Percentiles rank a stretch among this genome's conserved stretches.
Evolutionary conservation across 768 basidiomycete species (phyloP).

Genomic region (Thelephora aurantiotincta): DNA sequence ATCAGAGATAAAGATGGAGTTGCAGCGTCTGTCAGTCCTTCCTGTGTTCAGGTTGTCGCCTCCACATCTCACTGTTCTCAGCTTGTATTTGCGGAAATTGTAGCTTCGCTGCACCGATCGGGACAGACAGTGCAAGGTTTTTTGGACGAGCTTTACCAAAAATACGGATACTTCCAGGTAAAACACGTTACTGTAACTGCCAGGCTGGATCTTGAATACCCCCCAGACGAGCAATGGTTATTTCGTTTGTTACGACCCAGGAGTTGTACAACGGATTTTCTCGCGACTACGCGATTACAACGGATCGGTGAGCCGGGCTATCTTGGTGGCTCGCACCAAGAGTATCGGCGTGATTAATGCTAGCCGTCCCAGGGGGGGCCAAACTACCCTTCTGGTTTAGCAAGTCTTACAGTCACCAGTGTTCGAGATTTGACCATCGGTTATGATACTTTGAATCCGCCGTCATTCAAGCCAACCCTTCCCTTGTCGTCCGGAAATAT

Average conservation of each 20-base stretch:
- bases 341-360: constrained; percentile 1
- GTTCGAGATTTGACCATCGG: constrained; percentile 67
- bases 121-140: constrained; percentile 42
- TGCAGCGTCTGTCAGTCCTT: constrained; percentile 47
- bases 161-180: constrained; percentile 73
- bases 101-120: constrained; percentile 29
- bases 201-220: too few species aligned
- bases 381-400: constrained; percentile 49
- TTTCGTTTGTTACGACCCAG: constrained; percentile 57
- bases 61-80: constrained; percentile 13
- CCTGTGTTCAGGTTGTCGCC: neutral
- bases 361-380: constrained; percentile 14
- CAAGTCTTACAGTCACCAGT: constrained; percentile 40
- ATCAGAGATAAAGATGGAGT: constrained; percentile 86
- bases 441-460: constrained; percentile 66
- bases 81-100: constrained; percentile 62
- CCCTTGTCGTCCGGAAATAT: constrained; percentile 74
- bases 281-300: constrained; percentile 44
- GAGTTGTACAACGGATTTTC: constrained; percentile 60
- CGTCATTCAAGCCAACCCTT: constrained; percentile 42
- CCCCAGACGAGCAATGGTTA: constrained; percentile 68
- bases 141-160: constrained; percentile 48
- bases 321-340: neutral
- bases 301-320: constrained; percentile 17
- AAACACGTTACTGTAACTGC: neutral